Base-by-base conservation (phyloP, 2,329 filamentous ascomycete species). In the Xylariaceae sp. region DNA sequence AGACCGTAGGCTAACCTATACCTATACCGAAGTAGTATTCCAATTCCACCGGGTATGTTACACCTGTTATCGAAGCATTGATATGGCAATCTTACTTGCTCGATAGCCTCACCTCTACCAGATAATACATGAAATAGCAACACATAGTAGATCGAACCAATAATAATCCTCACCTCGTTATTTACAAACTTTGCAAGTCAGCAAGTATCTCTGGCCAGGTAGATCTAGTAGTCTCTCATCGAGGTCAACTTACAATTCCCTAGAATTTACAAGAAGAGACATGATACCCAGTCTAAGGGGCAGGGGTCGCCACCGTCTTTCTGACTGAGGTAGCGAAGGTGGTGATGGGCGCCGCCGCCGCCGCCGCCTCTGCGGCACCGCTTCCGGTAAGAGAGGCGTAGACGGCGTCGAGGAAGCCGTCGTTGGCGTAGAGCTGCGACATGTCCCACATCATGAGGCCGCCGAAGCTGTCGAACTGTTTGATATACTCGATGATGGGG, bases 361-460 rank as follows among this genome's bases (percentile, higher is more conserved):
- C 32, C 32, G 32, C 32, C 32, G 32, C 32, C 32, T 7, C 32
- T 10, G 7, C 14, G 6, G 32, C 32, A 16, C 32, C 32, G 32
- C 32, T 23, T 4, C 52, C 47, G 7, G 47, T 65, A 52, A 80
- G 65, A 53, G 73, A 67, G 32, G 65, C 54, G 62, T 71, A 69
- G 3, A 86, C 72, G 40, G 74, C 68, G 21, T 72, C 70, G 51
- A 88, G 72, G 67, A 85, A 87, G 1, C 83, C 84, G 1, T 62
- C 32, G 70, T 88, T 88, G n/a, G 73, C 71, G 60, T 80, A 85
- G 1, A 82, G 77, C 73, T 87, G 84, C 26, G 77, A 82, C 72
- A 82, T 82, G 70, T 89, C 87, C 87, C 86, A 89, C 74, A 88
- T 77, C 86, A 89, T 88, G 23, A 86, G 79, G 26, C 87, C 87